Evolutionary conservation across 2,329 filamentous ascomycete genomes (phyloP).

Genomic region (Claviceps capensis): DNA sequence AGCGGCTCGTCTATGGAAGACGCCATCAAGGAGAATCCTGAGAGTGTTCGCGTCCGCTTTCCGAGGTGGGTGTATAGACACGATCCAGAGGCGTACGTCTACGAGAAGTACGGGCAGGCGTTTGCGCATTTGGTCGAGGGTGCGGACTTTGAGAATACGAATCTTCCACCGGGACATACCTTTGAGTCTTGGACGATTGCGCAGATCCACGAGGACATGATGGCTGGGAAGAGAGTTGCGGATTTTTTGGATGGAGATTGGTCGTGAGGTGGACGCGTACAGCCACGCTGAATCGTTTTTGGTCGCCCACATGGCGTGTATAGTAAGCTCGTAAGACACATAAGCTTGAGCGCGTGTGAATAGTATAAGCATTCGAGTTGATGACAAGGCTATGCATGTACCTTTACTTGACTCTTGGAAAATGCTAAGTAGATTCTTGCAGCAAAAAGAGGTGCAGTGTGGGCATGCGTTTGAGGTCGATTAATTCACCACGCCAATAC

Average conservation of each 20-base stretch:
- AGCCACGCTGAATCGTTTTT: too few relatives aligned
- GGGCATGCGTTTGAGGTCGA: too few relatives aligned
- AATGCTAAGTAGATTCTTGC: too few relatives aligned
- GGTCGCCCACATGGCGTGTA: too few relatives aligned
- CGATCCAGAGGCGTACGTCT: conserved; percentile 5
- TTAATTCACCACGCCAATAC: too few relatives aligned
- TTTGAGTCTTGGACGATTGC: conserved; percentile 3
- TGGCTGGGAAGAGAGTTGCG: background rate
- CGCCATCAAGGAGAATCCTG: conserved; percentile 1
- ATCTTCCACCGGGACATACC: background rate
- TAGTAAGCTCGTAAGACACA: too few relatives aligned
- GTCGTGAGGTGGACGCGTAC: background rate
- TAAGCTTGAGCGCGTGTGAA: too few relatives aligned
- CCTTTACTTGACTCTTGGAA: too few relatives aligned
- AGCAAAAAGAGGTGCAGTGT: too few relatives aligned
- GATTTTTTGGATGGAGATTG: conserved; percentile 3
- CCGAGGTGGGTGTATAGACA: conserved; percentile 4
- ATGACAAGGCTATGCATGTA: too few relatives aligned
- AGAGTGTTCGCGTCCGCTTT: background rate
- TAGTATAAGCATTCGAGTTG: too few relatives aligned
- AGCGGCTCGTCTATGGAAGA: background rate
- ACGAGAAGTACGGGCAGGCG: conserved; percentile 4
- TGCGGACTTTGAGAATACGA: background rate
- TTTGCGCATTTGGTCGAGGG: background rate
- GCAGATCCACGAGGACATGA: background rate